Percentiles rank a stretch among this genome's conserved stretches.
phyloP scores from a whole-genome alignment of 2,329 filamentous ascomycete species.

The Claviceps arundinis region DNA sequence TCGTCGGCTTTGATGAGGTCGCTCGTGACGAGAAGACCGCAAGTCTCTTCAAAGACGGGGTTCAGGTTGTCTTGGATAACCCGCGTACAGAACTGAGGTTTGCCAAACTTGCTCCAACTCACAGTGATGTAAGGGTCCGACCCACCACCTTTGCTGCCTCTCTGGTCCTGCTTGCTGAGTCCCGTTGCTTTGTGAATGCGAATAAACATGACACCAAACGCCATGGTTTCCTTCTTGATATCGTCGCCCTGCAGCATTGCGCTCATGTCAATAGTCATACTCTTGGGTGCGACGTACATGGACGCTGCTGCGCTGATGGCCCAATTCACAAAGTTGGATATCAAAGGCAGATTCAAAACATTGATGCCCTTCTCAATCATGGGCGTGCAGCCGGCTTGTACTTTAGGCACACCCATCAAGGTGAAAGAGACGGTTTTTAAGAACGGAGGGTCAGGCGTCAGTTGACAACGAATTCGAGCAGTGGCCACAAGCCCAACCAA shows the following conservation, averaged over 20 bases:
- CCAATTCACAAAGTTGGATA: constrained; percentile 95
- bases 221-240: constrained; percentile 77
- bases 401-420: constrained; percentile 83
- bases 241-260: constrained; percentile 86
- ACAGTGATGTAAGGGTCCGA: constrained; percentile 94
- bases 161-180: constrained; percentile 79
- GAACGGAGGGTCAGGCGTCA: constrained; percentile 85
- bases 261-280: constrained; percentile 79
- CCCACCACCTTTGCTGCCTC: constrained; percentile 72
- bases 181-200: constrained; percentile 79
- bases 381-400: constrained; percentile 78
- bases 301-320: constrained; percentile 76
- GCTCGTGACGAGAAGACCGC: constrained; percentile 72
- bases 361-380: constrained; percentile 89
- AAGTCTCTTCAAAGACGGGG: constrained; percentile 80
- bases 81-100: constrained; percentile 93
- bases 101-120: constrained; percentile 89
- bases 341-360: constrained; percentile 78
- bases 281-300: constrained; percentile 92
- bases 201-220: constrained; percentile 83
- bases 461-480: constrained; percentile 65
- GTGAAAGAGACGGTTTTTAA: constrained; percentile 86
- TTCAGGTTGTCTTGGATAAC: constrained; percentile 93
- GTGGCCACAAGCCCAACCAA: constrained; percentile 85
- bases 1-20: constrained; percentile 90